phyloP scores from a whole-genome alignment of 179 eudicot genomes.

The Monotropa hypopitys region DNA sequence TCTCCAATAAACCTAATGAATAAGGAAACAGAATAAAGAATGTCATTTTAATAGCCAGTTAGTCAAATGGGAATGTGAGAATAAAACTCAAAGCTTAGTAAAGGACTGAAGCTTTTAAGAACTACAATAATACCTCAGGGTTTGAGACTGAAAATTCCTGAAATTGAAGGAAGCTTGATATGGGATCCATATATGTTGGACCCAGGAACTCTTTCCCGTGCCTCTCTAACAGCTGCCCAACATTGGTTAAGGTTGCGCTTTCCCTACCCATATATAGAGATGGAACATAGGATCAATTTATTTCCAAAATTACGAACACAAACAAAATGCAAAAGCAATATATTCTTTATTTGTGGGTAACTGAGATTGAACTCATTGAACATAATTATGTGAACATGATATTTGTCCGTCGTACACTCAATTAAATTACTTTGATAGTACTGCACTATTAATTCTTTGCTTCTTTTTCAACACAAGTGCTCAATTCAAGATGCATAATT shows the following conservation, averaged over 20 bases:
- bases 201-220: conserved; percentile 62
- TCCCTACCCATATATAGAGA: conserved; percentile 24
- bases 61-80: neutral
- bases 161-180: conserved; percentile 69
- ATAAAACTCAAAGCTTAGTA: too few species aligned
- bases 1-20: conserved; percentile 66
- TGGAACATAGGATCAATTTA: neutral
- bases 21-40: conserved; percentile 9
- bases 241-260: conserved; percentile 43
- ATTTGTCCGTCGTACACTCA: too few species aligned
- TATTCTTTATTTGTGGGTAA: too few species aligned
- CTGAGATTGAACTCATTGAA: too few species aligned
- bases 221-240: conserved; percentile 63
- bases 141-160: conserved; percentile 71
- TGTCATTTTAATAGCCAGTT: neutral
- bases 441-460: too few species aligned
- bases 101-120: neutral
- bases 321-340: neutral
- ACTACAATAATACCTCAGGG: conserved; percentile 42
- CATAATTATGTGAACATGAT: too few species aligned
- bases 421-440: too few species aligned
- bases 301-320: neutral
- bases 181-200: conserved; percentile 54
- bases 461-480: too few species aligned
- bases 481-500: too few species aligned